phyloP scores from a whole-genome alignment of 2,329 filamentous ascomycete species.

The Sporothrix dimorphospora region DNA sequence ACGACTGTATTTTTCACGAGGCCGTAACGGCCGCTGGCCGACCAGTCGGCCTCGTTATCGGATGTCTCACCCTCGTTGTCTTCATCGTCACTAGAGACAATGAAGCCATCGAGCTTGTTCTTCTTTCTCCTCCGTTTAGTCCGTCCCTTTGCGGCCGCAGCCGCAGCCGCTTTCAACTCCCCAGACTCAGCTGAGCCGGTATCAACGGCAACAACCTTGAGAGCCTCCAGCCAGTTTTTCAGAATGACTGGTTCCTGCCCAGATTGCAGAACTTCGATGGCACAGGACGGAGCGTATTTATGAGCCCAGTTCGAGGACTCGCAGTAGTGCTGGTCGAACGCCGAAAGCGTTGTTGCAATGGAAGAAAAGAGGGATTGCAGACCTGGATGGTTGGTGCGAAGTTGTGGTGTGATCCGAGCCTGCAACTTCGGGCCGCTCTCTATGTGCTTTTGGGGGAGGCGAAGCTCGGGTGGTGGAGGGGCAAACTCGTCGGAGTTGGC shows the following conservation, averaged over 20 bases:
- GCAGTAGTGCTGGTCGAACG: slow-evolving; percentile 78
- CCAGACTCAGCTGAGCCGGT: slow-evolving; percentile 52
- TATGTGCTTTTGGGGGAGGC: slow-evolving; percentile 59
- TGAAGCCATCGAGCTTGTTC: slow-evolving; percentile 77
- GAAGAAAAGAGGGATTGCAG: slow-evolving; percentile 54
- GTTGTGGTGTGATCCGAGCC: slow-evolving; percentile 50
- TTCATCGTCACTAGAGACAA: slow-evolving; percentile 79
- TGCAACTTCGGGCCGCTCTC: slow-evolving; percentile 61
- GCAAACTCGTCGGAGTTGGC: slow-evolving; percentile 47
- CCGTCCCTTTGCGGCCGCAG: slow-evolving; percentile 36
- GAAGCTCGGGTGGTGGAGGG: slow-evolving; percentile 53
- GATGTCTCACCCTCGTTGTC: slow-evolving; percentile 70
- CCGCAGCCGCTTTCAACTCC: slow-evolving; percentile 38
- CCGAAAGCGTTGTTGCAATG: slow-evolving; percentile 66
- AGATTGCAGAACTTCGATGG: slow-evolving; percentile 74
- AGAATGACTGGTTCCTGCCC: slow-evolving; percentile 72
- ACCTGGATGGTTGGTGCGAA: slow-evolving; percentile 42
- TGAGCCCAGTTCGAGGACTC: slow-evolving; percentile 76
- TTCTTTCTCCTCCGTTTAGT: slow-evolving; percentile 65
- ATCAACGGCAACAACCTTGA: slow-evolving; percentile 77
- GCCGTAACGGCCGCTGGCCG: slow-evolving; percentile 43
- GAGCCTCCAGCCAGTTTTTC: slow-evolving; percentile 76
- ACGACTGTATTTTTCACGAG: slow-evolving; percentile 59
- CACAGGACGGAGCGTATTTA: slow-evolving; percentile 77
- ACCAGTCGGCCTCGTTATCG: slow-evolving; percentile 59